These are phyloP conservation scores for Aspergillus diversus DNA, from an alignment of 495 filamentous ascomycete genomes.

Conservation along the genomic window DNA sequence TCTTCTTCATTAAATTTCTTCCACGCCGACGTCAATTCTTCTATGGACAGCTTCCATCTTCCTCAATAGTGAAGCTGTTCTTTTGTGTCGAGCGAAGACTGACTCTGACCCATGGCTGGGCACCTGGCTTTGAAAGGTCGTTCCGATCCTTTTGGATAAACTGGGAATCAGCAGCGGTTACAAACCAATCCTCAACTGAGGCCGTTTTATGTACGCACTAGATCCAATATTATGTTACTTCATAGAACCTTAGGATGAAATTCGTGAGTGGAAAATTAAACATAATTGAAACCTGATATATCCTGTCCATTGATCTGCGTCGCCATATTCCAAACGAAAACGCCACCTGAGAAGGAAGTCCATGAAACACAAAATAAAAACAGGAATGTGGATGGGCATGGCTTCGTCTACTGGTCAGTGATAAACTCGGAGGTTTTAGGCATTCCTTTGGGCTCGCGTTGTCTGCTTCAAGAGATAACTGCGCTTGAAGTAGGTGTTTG, in stretches of 20 bases:
- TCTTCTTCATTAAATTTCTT: slow-evolving; percentile 33
- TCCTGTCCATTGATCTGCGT: slow-evolving; percentile 11
- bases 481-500: slow-evolving; percentile 96
- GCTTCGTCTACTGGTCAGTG: slow-evolving; percentile 35
- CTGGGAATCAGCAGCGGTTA: slow-evolving; percentile 84
- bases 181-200: slow-evolving; percentile 37
- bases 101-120: slow-evolving; percentile 71
- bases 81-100: slow-evolving; percentile 73
- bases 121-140: slow-evolving; percentile 73
- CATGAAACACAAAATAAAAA: slow-evolving; percentile 7
- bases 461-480: slow-evolving; percentile 82
- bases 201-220: slow-evolving; percentile 4
- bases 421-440: slow-evolving; percentile 20
- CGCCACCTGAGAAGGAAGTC: slow-evolving; percentile 21
- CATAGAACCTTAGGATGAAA: not conserved
- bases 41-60: slow-evolving; percentile 57
- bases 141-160: slow-evolving; percentile 65
- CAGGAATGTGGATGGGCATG: slow-evolving; percentile 23
- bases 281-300: slow-evolving; percentile 13
- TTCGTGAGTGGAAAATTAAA: slow-evolving; percentile 15
- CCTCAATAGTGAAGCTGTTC: slow-evolving; percentile 60
- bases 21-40: slow-evolving; percentile 53
- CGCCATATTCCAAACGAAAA: slow-evolving; percentile 21
- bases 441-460: slow-evolving; percentile 37
- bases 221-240: slow-evolving; percentile 1